These are phyloP conservation scores for Kodamaea ohmeri DNA, from an alignment of 1,139 yeast species.

Conservation along the genomic window DNA sequence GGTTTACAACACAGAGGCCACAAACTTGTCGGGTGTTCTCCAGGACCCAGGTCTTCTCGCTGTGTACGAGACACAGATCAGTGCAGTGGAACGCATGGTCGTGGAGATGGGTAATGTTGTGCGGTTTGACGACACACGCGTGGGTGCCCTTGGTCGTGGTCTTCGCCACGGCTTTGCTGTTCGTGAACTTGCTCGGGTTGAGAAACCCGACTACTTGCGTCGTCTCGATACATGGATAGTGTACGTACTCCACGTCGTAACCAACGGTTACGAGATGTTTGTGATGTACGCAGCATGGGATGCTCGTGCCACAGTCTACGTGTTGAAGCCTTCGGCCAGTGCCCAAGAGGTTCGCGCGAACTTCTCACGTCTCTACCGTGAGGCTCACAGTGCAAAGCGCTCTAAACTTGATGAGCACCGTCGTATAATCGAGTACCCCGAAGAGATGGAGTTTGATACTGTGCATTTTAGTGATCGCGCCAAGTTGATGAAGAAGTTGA, in stretches of 20 bases:
- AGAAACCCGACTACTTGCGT: conserved; percentile 50
- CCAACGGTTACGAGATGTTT: conserved; percentile 76
- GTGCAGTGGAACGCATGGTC: conserved; percentile 68
- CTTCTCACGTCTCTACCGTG: conserved; percentile 54
- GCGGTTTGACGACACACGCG: conserved; percentile 60
- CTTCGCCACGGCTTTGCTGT: conserved; percentile 79
- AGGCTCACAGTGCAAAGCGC: conserved; percentile 46
- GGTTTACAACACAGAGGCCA: conserved; percentile 53
- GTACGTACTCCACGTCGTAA: conserved; percentile 68
- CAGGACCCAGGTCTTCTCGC: conserved; percentile 65
- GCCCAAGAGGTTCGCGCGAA: conserved; percentile 63
- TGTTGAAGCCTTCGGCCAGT: conserved; percentile 63
- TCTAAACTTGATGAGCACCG: conserved; percentile 43
- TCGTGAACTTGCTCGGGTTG: conserved; percentile 50
- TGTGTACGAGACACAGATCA: conserved; percentile 73
- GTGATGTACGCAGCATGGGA: conserved; percentile 70
- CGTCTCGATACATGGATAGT: conserved; percentile 58
- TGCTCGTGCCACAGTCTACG: conserved; percentile 47
- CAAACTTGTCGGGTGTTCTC: conserved; percentile 61
- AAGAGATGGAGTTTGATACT: conserved; percentile 50
- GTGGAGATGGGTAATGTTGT: conserved; percentile 76
- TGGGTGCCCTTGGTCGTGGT: conserved; percentile 87
- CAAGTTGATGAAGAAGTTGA: conserved; percentile 53
- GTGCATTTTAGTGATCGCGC: conserved; percentile 49
- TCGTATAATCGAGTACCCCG: conserved; percentile 50